These are phyloP conservation scores for Pterula multifida DNA, from an alignment of 1,284 basidiomycete genomes.

Conservation along the genomic window DNA sequence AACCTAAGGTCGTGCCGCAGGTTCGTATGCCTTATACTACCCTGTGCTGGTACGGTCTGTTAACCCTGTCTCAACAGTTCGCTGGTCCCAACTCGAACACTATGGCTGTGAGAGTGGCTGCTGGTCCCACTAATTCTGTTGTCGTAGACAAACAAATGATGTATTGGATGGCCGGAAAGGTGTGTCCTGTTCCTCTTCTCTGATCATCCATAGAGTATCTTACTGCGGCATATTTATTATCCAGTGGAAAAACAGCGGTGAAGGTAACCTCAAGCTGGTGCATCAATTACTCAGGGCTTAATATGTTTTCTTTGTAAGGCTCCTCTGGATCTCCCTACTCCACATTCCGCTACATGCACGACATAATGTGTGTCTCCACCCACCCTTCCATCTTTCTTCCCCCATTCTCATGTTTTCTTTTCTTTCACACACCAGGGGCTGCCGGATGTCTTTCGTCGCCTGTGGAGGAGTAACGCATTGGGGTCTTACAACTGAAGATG, in stretches of 20 bases:
- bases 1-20: constrained; percentile 70
- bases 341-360: constrained; percentile 69
- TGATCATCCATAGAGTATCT: constrained; percentile 11
- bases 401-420: constrained; percentile 4
- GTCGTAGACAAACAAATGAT: constrained; percentile 77
- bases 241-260: constrained; percentile 88
- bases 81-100: constrained; percentile 54
- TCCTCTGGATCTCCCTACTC: constrained; percentile 77
- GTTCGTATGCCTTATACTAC: constrained; percentile 18
- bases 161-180: constrained; percentile 80
- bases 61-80: constrained; percentile 33
- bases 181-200: constrained; percentile 13
- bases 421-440: constrained; percentile 38
- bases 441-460: constrained; percentile 53
- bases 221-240: constrained; percentile 4
- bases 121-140: constrained; percentile 75
- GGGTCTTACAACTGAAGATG: constrained; percentile 60
- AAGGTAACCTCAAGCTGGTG: constrained; percentile 38
- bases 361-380: constrained; percentile 62
- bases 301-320: constrained; percentile 29
- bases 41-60: constrained; percentile 1
- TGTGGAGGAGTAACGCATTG: constrained; percentile 91
- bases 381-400: constrained; percentile 3
- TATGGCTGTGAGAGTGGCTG: constrained; percentile 57
- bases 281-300: neutral